Base-by-base conservation (phyloP, 768 basidiomycete genomes). In the Kwoniella dendrophila region DNA sequence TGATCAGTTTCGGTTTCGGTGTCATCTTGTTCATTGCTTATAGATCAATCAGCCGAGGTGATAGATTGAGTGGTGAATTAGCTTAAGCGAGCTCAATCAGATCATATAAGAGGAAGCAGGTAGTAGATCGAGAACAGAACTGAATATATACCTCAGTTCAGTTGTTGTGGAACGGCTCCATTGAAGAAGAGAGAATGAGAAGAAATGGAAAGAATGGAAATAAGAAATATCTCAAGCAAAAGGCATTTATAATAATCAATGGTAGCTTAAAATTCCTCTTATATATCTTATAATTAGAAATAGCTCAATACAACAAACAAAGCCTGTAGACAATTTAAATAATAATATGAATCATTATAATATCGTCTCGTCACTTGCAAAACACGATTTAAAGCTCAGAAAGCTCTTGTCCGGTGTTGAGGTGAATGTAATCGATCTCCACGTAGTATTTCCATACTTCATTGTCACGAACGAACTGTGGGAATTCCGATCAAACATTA, bases 1-100 rank as follows among this genome's bases (percentile, higher is more conserved):
- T 78, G 62, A 67, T 80, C 59, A 69, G 72, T 44, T 26, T 76
- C 54, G 56, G 64, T 16, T 65, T 75, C 56, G 50, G 71, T 44
- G 57, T 69, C 26, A 59, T 76, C 64, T 33, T 75, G 58, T 36
- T 74, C 22, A 64, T 79, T 43, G 74, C 71, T 14, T 47, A 63
- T 24, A 49, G 68, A 24, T 64, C 72, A 2, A 53, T 79, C 49
- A 62, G 75, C 52, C 55, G 73, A 4, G 78, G 78, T 36, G 75
- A 78, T 61, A 51, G 63, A 50, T 50, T 73, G 47, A 70, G 66
- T 48, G 64, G 60, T 10, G 45, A 54, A 27, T 36, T 62, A 22
- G 60, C 59, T 1, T 61, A 61, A 34, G 40, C 34, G 26, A 14
- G n/a, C 34, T 18, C n/a, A 52, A 34, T 4, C 29, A n/a, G 7